Base-by-base conservation (phyloP, 495 filamentous ascomycete genomes). In the Astrocystis sublimbata region DNA sequence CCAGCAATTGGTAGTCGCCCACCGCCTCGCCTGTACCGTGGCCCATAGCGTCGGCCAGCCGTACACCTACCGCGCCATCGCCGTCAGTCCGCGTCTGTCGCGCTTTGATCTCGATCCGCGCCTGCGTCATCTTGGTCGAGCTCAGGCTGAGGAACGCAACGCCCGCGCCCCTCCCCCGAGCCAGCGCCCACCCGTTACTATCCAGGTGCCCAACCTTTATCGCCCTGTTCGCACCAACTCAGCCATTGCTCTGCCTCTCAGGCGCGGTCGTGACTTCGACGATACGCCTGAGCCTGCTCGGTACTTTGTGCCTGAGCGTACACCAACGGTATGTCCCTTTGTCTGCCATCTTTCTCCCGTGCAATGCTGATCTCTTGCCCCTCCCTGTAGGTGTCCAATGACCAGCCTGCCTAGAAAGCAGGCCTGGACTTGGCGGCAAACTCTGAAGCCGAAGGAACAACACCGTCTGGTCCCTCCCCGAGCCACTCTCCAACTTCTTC, bases 331-430 rank as follows among this genome's bases (percentile, higher is more conserved):
- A 53, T 45, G 47, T 45, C 13, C 35, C 26, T 23, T 28, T n/a
- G 7, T 38, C 10, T 9, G 17, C 40, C n/a, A n/a, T n/a, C 4
- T 43, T 28, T 10, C 3, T 3, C 17, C 19, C 58, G 21, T 19
- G 3, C 4, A 3, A 52, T 45, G 4, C 58, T 61, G 28, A 61
- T 49, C n/a, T 10, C 28, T 3, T 59, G 43, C 43, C 30, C 46
- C 42, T 47, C 8, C 24, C 38, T 54, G 10, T n/a, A 61, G 58
- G 17, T 53, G 21, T 9, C 60, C 50, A 36, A 62, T 55, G 60
- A 26, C 51, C 50, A 49, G 7, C 60, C 51, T 62, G 60, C 33
- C 53, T 62, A 62, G 60, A 17, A 46, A 49, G 51, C 60, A 62
- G 60, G 28, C 12, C 17, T 41, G 49, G 51, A 62, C 40, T 38